Percentiles rank a stretch among this genome's conserved stretches.
phyloP scores from a whole-genome alignment of 768 basidiomycete species.

The Melanogaster broomeanus region DNA sequence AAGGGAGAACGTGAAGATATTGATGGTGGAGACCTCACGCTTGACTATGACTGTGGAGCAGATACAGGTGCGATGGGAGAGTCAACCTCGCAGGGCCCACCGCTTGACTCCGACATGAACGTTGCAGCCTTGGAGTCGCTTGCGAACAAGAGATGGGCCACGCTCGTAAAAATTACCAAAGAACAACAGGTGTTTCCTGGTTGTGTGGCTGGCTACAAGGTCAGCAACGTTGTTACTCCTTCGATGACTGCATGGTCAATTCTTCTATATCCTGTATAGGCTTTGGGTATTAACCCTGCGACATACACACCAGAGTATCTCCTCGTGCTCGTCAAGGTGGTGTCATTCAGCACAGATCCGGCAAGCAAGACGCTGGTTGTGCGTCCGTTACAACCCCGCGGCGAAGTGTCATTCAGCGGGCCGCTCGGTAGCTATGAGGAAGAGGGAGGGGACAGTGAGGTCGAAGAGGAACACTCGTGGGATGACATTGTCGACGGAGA shows the following conservation, averaged over 20 bases:
- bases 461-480: conserved; percentile 27
- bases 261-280: conserved; percentile 36
- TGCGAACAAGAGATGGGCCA: conserved; percentile 18
- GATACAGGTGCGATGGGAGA: not conserved
- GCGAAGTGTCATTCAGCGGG: conserved; percentile 30
- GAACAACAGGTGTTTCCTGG: conserved; percentile 31
- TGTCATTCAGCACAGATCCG: conserved; percentile 20
- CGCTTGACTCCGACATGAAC: conserved; percentile 1
- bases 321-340: conserved; percentile 46
- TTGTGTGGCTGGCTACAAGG: conserved; percentile 51
- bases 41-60: conserved; percentile 13
- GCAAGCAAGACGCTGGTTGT: conserved; percentile 8
- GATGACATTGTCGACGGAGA: conserved; percentile 28
- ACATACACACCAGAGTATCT: conserved; percentile 64
- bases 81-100: not conserved
- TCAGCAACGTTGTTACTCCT: conserved; percentile 15
- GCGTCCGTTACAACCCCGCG: conserved; percentile 16
- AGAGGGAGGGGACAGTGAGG: conserved; percentile 7
- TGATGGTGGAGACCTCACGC: not conserved
- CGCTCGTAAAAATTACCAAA: conserved; percentile 22
- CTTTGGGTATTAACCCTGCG: conserved; percentile 55
- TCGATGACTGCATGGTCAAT: not conserved
- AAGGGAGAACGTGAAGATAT: not conserved
- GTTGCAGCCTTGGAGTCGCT: conserved; percentile 8
- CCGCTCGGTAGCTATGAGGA: conserved; percentile 21